A percentile compares a stretch with the other conserved stretches of the same genome.
phyloP scores from a whole-genome alignment of 192 early-diverging fungal species.

The Coemansia sp. region DNA sequence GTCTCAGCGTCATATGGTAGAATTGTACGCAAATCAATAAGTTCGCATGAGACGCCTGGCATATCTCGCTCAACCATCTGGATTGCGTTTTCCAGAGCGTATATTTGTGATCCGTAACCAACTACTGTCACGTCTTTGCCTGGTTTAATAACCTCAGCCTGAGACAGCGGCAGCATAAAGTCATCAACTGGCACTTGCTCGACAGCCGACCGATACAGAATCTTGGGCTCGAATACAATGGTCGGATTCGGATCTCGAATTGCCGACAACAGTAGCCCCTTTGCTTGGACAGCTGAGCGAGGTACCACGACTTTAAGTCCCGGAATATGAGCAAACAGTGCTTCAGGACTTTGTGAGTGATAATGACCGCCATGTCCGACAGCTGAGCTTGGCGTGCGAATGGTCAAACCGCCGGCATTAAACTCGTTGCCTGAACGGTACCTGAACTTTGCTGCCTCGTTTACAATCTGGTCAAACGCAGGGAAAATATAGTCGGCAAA shows the following conservation, averaged over 20 bases:
- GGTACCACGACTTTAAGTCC: slow-evolving; percentile 93
- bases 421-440: slow-evolving; percentile 94
- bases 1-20: slow-evolving; percentile 92
- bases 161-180: slow-evolving; percentile 85
- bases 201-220: slow-evolving; percentile 90
- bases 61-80: slow-evolving; percentile 81
- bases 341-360: slow-evolving; percentile 93
- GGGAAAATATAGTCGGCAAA: slow-evolving; percentile 99
- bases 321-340: slow-evolving; percentile 91
- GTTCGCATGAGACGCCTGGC: slow-evolving; percentile 82
- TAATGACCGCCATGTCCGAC: slow-evolving; percentile 98
- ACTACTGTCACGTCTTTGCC: slow-evolving; percentile 90
- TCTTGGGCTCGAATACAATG: slow-evolving; percentile 97
- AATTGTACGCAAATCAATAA: slow-evolving; percentile 91
- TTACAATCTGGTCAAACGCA: slow-evolving; percentile 97
- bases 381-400: slow-evolving; percentile 87
- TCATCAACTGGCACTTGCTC: slow-evolving; percentile 93
- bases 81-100: slow-evolving; percentile 89
- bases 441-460: slow-evolving; percentile 96
- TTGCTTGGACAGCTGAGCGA: slow-evolving; percentile 90
- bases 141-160: slow-evolving; percentile 83
- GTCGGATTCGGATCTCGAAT: slow-evolving; percentile 92
- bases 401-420: slow-evolving; percentile 84
- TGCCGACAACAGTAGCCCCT: slow-evolving; percentile 86
- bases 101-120: slow-evolving; percentile 90